phyloP scores from a whole-genome alignment of 73 alveolate genomes.

The Paraurostyla sp. region DNA sequence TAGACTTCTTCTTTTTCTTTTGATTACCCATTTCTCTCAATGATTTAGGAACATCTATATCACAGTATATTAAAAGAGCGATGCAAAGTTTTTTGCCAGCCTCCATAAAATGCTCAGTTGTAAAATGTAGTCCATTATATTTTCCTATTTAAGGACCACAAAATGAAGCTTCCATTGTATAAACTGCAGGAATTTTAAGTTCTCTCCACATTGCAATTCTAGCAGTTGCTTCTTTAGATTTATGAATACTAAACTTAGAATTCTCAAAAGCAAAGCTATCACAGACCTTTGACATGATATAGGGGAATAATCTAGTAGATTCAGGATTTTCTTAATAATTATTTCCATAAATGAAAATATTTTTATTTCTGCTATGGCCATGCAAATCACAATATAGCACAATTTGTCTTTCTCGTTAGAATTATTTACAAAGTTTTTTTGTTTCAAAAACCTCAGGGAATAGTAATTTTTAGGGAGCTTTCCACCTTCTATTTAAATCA shows the following conservation, averaged over 20 bases:
- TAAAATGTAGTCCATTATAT: slow-evolving; percentile 71
- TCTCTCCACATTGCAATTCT: slow-evolving; percentile 86
- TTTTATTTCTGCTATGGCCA: slow-evolving; percentile 80
- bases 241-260: slow-evolving; percentile 53
- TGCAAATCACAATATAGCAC: slow-evolving; percentile 88
- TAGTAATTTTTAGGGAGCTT: slow-evolving; percentile 78
- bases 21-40: neutral
- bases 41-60: slow-evolving; percentile 34
- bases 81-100: slow-evolving; percentile 80
- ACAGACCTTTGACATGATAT: slow-evolving; percentile 57
- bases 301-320: slow-evolving; percentile 62
- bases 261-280: slow-evolving; percentile 55
- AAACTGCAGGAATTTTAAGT: slow-evolving; percentile 78
- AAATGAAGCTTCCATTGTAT: slow-evolving; percentile 88
- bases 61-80: slow-evolving; percentile 41
- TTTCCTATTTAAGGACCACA: slow-evolving; percentile 80
- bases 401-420: slow-evolving; percentile 69
- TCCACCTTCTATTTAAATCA: slow-evolving; percentile 87
- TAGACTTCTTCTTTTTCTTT: neutral
- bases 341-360: slow-evolving; percentile 74
- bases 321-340: slow-evolving; percentile 52
- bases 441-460: slow-evolving; percentile 83
- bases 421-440: slow-evolving; percentile 75
- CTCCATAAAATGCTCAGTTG: slow-evolving; percentile 76
- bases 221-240: slow-evolving; percentile 88